Percentiles rank a stretch among this genome's conserved stretches.
Evolutionary conservation across 2,329 filamentous ascomycete species (phyloP).

Genomic region (Sclerotinia nivalis): DNA sequence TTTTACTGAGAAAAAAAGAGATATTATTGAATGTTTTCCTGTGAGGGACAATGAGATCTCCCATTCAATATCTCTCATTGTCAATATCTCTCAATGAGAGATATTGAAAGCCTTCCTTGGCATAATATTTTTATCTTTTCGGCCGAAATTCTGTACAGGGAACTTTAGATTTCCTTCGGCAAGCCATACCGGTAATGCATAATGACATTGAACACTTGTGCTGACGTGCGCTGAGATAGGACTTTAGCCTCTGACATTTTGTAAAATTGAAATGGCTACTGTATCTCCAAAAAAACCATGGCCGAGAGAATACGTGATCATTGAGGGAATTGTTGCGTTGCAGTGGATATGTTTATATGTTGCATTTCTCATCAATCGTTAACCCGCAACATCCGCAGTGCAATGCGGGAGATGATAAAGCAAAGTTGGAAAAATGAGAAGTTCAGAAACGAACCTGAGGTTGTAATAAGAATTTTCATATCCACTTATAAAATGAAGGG

Average conservation of each 20-base stretch:
- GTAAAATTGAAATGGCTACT: neutral
- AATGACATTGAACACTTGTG: neutral
- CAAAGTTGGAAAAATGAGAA: neutral
- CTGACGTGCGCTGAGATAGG: constrained; percentile 1
- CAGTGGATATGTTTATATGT: neutral
- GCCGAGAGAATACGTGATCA: neutral
- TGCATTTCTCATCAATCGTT: constrained; percentile 9
- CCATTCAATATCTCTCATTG: neutral
- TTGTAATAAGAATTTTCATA: constrained; percentile 13
- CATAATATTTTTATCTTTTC: neutral
- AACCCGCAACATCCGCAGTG: neutral
- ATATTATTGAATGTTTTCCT: no score
- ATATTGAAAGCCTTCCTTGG: neutral
- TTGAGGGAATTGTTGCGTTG: neutral
- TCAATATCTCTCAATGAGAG: neutral
- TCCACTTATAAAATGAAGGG: neutral
- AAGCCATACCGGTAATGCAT: neutral
- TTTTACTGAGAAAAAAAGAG: neutral
- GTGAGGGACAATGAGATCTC: neutral
- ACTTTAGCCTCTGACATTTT: neutral
- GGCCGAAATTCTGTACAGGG: neutral
- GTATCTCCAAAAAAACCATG: neutral
- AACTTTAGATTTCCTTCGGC: neutral
- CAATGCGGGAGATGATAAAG: constrained; percentile 11
- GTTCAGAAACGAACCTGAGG: neutral